Base-by-base conservation (phyloP, 441 rosid genomes). In the Pelargonium citronellum region DNA sequence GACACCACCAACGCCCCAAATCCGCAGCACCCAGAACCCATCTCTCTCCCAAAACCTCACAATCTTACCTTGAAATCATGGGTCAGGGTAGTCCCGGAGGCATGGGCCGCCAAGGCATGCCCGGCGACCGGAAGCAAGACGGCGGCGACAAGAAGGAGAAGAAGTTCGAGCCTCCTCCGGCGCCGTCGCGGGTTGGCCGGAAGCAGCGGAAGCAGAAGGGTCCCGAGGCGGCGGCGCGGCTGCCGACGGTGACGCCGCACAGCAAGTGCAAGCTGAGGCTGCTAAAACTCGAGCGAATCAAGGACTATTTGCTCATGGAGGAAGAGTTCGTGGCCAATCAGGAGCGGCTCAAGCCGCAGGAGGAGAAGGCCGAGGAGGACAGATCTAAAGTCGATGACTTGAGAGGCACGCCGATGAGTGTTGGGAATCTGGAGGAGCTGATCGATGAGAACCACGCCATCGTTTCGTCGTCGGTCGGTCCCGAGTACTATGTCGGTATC, bases 401-500 rank as follows among this genome's bases (percentile, higher is more conserved):
- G 68, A 86, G 99, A 61, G 97, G 99, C 0, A 86, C 94, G 0
- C 97, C 98, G 1, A 94, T 94, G 99, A 94, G 97, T 67, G 97
- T 94, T 11, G 97, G 99, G 0, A 94, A 89, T 73, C 72, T 94
- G 64, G 97, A 91, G 82, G 99, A 94, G 79, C 58, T 94, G 70
- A 94, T 94, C 53, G 99, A 90, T 69, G 99, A 94, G 87, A 91
- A 94, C 74, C 99, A 94, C 64, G 97, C 99, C 1, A 94, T 91
- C 69, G 97, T 94, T 70, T 90, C 96, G n/a, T 89, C 97, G 44
- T 90, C 96, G 1, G 96, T 91, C 67, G 97, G 99, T 2, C 96
- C 97, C 1, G 97, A 90, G 85, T 94, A 91, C 64, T 94, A 94
- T 47, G 99, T 90, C 11, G 89, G 95, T 47, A 94, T 94, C 71